Percentiles rank a stretch among this genome's conserved stretches.
Evolutionary conservation across 2,329 filamentous ascomycete species (phyloP).

Genomic region (Xylariaceae sp.): DNA sequence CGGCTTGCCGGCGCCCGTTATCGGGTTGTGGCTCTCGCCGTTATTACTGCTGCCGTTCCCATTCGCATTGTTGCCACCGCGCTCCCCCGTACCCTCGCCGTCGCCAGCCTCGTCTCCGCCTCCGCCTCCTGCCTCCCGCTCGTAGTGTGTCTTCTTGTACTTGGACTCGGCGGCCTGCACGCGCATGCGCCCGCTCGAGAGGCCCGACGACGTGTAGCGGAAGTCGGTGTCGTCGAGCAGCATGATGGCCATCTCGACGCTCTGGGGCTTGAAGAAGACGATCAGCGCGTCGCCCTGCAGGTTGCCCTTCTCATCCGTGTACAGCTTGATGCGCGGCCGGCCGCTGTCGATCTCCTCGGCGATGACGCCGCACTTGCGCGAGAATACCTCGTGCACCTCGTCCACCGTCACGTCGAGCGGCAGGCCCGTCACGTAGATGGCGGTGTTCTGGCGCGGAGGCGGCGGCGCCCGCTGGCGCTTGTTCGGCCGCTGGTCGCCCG

Average conservation of each 20-base stretch:
- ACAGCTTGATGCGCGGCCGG: slow-evolving; percentile 89
- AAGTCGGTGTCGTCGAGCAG: slow-evolving; percentile 85
- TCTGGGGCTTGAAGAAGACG: slow-evolving; percentile 94
- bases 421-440: slow-evolving; percentile 89
- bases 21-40: slow-evolving; percentile 38
- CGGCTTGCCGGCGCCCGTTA: slow-evolving; percentile 52
- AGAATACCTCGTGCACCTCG: slow-evolving; percentile 85
- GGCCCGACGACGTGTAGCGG: slow-evolving; percentile 62
- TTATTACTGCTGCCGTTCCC: slow-evolving; percentile 3
- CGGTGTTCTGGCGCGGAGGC: slow-evolving; percentile 75
- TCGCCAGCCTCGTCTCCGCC: slow-evolving; percentile 31
- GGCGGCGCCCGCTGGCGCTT: slow-evolving; percentile 57
- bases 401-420: slow-evolving; percentile 78
- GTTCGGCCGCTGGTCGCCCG: slow-evolving; percentile 47
- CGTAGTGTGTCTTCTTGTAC: slow-evolving; percentile 87
- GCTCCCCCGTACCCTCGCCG: slow-evolving; percentile 26
- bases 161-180: slow-evolving; percentile 87
- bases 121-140: slow-evolving; percentile 42
- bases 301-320: slow-evolving; percentile 77
- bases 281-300: slow-evolving; percentile 95
- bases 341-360: slow-evolving; percentile 93
- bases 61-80: slow-evolving; percentile 19
- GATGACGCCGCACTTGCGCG: slow-evolving; percentile 83
- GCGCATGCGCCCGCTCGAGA: slow-evolving; percentile 69
- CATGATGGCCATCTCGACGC: slow-evolving; percentile 84